Percentiles rank a stretch among this genome's conserved stretches.
Evolutionary conservation across 2,329 filamentous ascomycete genomes (phyloP).

Genomic region (Hypomyces perniciosus): DNA sequence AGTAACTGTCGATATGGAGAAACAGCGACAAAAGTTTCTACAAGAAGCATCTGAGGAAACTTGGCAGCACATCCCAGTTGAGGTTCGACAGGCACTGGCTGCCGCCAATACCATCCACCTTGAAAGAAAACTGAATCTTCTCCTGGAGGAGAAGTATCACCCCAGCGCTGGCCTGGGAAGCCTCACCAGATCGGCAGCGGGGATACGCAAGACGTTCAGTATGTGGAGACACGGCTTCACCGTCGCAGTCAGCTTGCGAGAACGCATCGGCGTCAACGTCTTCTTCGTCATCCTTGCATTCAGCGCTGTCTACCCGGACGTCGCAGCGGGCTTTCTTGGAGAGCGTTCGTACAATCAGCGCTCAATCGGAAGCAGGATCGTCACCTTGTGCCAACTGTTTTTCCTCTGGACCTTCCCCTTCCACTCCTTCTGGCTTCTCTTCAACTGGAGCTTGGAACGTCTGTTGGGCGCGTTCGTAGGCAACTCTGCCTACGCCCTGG

Average conservation of each 20-base stretch:
- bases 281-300: slow-evolving; percentile 17
- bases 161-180: slow-evolving; percentile 9
- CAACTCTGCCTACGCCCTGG: slow-evolving; percentile 17
- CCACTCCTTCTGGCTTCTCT: slow-evolving; percentile 16
- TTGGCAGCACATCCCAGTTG: slow-evolving; percentile 11
- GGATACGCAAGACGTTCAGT: slow-evolving; percentile 13
- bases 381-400: slow-evolving; percentile 15
- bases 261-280: slow-evolving; percentile 14
- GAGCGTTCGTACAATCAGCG: slow-evolving; percentile 19
- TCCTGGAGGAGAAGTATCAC: slow-evolving; percentile 11
- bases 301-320: slow-evolving; percentile 15
- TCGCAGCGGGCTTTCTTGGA: slow-evolving; percentile 16
- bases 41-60: slow-evolving; percentile 12
- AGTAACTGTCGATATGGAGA: background rate
- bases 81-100: slow-evolving; percentile 11
- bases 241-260: slow-evolving; percentile 10
- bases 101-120: slow-evolving; percentile 13
- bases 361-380: slow-evolving; percentile 17
- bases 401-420: slow-evolving; percentile 16
- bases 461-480: slow-evolving; percentile 17
- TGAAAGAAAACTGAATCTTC: slow-evolving; percentile 12
- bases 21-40: background rate
- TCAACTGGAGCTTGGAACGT: slow-evolving; percentile 19
- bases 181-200: slow-evolving; percentile 6
- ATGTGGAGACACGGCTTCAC: slow-evolving; percentile 17